These are phyloP conservation scores for Bimuria novae-zelandiae DNA, from an alignment of 2,329 filamentous ascomycete species.

Conservation along the genomic window DNA sequence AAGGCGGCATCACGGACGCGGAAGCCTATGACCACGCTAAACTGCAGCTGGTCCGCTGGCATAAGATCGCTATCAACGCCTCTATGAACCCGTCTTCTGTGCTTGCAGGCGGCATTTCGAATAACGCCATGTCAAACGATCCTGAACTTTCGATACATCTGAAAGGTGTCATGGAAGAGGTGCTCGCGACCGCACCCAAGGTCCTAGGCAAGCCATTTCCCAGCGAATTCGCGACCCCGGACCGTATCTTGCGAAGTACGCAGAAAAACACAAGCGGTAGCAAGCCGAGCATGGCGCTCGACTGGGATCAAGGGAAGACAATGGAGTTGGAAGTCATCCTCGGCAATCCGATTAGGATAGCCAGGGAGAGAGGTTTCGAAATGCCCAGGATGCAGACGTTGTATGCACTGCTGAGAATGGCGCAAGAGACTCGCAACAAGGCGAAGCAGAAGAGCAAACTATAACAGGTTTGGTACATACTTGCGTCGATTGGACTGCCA, in stretches of 20 bases:
- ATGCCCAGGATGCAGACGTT: conserved; percentile 69
- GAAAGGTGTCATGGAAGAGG: conserved; percentile 70
- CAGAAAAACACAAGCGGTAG: conserved; percentile 65
- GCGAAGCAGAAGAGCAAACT: conserved; percentile 28
- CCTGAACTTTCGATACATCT: conserved; percentile 66
- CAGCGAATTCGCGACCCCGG: conserved; percentile 62
- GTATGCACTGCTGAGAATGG: conserved; percentile 68
- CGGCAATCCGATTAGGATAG: conserved; percentile 71
- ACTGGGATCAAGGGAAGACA: conserved; percentile 68
- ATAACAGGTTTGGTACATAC: too few species aligned
- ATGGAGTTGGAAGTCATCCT: conserved; percentile 75
- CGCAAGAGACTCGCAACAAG: conserved; percentile 59
- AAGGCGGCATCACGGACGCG: conserved; percentile 69
- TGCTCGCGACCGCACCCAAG: conserved; percentile 65
- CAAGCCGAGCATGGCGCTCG: conserved; percentile 67
- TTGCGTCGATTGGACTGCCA: too few species aligned
- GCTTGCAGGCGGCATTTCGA: conserved; percentile 66
- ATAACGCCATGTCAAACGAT: conserved; percentile 68
- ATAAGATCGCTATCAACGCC: conserved; percentile 77
- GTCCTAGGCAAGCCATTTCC: conserved; percentile 67
- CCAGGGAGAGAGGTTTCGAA: conserved; percentile 64
- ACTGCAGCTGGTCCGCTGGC: conserved; percentile 73
- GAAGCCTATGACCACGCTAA: conserved; percentile 67
- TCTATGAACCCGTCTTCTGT: conserved; percentile 76
- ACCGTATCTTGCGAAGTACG: conserved; percentile 66